Conservation (phyloP, 306 rosid genomes). For the Psophocarpus tetragonolobus region DNA sequence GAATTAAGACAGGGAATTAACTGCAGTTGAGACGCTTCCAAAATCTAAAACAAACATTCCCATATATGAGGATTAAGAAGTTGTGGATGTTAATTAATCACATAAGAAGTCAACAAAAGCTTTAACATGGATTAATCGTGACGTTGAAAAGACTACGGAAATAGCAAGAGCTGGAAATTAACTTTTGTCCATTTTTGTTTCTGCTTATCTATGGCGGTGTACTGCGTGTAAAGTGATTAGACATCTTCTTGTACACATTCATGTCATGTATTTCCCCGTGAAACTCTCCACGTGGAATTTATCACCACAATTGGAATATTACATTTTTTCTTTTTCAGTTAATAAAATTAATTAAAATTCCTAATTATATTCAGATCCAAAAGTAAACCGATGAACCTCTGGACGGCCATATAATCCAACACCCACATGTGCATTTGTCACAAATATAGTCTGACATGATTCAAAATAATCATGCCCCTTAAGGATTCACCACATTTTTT, state of each 20-base stretch:
- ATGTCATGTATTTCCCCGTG: slow-evolving; percentile 30
- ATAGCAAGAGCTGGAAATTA: slow-evolving; percentile 3
- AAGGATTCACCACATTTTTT: neutral
- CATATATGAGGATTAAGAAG: slow-evolving; percentile 1
- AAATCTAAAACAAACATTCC: slow-evolving; percentile 8
- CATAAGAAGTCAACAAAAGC: slow-evolving; percentile 30
- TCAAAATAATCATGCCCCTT: neutral
- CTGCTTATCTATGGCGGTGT: neutral
- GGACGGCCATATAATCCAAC: neutral
- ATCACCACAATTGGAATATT: neutral
- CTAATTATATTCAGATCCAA: neutral
- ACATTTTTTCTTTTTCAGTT: neutral
- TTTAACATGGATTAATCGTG: slow-evolving; percentile 22
- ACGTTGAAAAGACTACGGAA: slow-evolving; percentile 31
- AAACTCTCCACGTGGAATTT: slow-evolving; percentile 13
- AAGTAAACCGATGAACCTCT: neutral
- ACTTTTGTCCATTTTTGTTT: slow-evolving; percentile 33
- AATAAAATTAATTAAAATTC: neutral
- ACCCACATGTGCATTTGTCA: neutral
- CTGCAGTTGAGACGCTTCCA: neutral
- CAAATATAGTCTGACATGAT: neutral
- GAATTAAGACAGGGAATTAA: neutral
- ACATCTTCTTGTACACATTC: slow-evolving; percentile 29
- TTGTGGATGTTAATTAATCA: neutral
- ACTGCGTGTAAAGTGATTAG: slow-evolving; percentile 28